Evolutionary conservation across 176 grass and related monocot species (phyloP).

Genomic region (Rhynchospora pubera): DNA sequence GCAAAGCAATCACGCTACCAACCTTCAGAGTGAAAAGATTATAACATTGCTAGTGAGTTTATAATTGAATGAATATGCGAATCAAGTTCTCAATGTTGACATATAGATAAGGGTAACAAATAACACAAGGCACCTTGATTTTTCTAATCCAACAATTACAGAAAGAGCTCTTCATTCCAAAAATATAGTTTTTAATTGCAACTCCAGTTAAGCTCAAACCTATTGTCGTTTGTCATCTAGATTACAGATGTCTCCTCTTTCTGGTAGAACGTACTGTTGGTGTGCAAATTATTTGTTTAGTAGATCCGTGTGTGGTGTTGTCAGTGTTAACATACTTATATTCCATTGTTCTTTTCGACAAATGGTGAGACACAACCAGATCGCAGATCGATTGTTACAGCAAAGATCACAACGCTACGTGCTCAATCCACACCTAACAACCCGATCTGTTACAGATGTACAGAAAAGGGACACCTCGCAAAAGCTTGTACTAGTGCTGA

Average conservation of each 20-base stretch:
- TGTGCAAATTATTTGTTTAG: background rate
- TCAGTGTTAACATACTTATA: background rate
- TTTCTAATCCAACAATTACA: background rate
- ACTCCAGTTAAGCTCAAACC: background rate
- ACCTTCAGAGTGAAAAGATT: too few relatives aligned
- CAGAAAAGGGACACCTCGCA: too few relatives aligned
- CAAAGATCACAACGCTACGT: too few relatives aligned
- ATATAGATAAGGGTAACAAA: background rate
- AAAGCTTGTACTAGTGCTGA: too few relatives aligned
- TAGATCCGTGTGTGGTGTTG: background rate
- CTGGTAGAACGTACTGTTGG: background rate
- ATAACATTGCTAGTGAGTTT: too few relatives aligned
- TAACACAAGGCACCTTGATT: background rate
- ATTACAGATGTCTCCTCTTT: background rate
- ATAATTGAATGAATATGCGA: background rate
- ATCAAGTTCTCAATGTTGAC: background rate
- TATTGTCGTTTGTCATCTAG: background rate
- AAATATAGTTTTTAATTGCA: background rate
- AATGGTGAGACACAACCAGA: too few relatives aligned
- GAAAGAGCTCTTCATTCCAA: background rate
- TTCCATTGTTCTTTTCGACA: background rate
- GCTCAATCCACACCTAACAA: too few relatives aligned
- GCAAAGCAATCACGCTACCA: too few relatives aligned
- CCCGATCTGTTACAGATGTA: too few relatives aligned
- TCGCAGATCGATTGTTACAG: too few relatives aligned